Percentiles rank a stretch among this genome's conserved stretches.
Conservation (phyloP, 1,139 yeast genomes). For the Suhomyces ambrosiae region DNA sequence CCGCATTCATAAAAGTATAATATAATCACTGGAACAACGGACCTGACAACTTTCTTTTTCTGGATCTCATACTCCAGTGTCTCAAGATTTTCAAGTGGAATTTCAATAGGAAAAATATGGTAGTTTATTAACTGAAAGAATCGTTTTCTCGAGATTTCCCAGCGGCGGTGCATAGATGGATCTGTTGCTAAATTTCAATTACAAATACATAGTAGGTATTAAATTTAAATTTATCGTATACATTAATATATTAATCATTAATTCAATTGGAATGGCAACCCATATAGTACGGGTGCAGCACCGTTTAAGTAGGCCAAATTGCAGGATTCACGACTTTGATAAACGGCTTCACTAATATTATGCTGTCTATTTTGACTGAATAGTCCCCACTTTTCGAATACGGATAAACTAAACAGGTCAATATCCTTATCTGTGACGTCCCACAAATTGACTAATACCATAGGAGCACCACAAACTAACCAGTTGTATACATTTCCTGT, state of each 20-base stretch:
- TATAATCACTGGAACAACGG: no score
- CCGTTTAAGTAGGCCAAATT: constrained; percentile 70
- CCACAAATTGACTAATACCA: constrained; percentile 88
- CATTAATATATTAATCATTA: not conserved
- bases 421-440: constrained; percentile 97
- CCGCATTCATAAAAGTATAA: no score
- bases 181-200: no score
- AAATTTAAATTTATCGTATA: not conserved
- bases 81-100: no score
- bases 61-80: no score
- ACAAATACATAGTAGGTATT: no score
- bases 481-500: constrained; percentile 78
- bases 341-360: constrained; percentile 53
- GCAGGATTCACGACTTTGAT: constrained; percentile 60
- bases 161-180: no score
- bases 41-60: no score
- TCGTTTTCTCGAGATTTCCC: no score
- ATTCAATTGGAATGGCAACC: constrained; percentile 55
- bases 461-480: constrained; percentile 77
- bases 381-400: constrained; percentile 67
- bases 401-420: constrained; percentile 67
- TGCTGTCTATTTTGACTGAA: constrained; percentile 22
- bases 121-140: no score
- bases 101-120: no score
- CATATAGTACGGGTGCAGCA: constrained; percentile 80